Evolutionary conservation across 148 eudicot genomes (phyloP).

Genomic region (Cornus controversa): DNA sequence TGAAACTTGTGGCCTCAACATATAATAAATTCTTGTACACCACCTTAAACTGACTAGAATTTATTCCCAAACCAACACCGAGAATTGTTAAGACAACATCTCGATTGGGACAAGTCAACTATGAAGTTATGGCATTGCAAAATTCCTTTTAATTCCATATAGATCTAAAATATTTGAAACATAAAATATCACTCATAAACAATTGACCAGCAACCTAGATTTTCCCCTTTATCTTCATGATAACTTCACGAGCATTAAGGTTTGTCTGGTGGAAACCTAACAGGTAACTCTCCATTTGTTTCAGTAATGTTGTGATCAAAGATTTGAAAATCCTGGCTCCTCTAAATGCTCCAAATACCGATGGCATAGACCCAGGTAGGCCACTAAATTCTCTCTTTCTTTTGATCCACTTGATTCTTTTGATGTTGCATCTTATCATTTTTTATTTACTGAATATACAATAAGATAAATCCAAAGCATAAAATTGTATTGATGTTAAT

Average conservation of each 20-base stretch:
- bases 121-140: not conserved
- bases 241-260: not conserved
- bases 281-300: not conserved
- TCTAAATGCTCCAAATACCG: slow-evolving; percentile 91
- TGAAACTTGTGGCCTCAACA: not conserved
- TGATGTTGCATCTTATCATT: not conserved
- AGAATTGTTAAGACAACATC: too few relatives aligned
- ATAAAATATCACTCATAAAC: not conserved
- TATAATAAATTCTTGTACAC: too few relatives aligned
- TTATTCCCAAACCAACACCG: not conserved
- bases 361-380: slow-evolving; percentile 95
- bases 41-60: not conserved
- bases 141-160: not conserved
- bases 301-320: slow-evolving; percentile 82
- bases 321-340: slow-evolving; percentile 96
- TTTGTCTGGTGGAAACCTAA: slow-evolving; percentile 3
- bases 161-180: not conserved
- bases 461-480: not conserved
- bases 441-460: not conserved
- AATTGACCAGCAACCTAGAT: not conserved
- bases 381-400: not conserved
- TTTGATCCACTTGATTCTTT: not conserved
- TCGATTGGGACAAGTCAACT: not conserved
- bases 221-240: not conserved
- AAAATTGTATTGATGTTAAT: not conserved